A percentile compares a stretch with the other conserved stretches of the same genome.
phyloP scores from a whole-genome alignment of 2,329 filamentous ascomycete genomes.

The Cordyceps cateniannulata region DNA sequence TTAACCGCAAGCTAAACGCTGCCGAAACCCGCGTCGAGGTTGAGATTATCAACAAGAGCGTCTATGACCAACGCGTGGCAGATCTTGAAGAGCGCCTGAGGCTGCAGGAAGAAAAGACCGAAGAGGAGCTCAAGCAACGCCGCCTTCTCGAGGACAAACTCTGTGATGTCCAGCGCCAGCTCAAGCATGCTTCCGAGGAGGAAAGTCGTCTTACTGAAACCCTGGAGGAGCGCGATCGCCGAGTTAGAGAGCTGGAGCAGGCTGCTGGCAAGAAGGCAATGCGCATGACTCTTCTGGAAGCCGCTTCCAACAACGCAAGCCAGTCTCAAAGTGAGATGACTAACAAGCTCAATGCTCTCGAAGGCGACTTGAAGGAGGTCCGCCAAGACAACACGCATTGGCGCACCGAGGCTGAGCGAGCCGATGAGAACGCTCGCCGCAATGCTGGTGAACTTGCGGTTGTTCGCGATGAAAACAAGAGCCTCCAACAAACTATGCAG shows the following conservation, averaged over 20 bases:
- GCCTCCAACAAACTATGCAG: constrained; percentile 66
- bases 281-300: constrained; percentile 61
- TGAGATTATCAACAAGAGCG: constrained; percentile 54
- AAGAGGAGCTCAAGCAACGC: constrained; percentile 57
- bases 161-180: constrained; percentile 63
- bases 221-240: constrained; percentile 63
- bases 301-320: constrained; percentile 53
- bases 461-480: constrained; percentile 57
- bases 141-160: constrained; percentile 66
- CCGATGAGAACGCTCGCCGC: constrained; percentile 44
- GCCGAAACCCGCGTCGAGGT: constrained; percentile 54
- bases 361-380: constrained; percentile 48
- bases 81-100: constrained; percentile 65
- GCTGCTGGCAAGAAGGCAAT: constrained; percentile 47
- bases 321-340: constrained; percentile 50
- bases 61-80: constrained; percentile 53
- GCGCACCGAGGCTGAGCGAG: constrained; percentile 55
- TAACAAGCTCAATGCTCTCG: constrained; percentile 46
- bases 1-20: constrained; percentile 47
- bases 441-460: constrained; percentile 43
- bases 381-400: constrained; percentile 54
- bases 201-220: constrained; percentile 60
- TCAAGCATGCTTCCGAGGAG: constrained; percentile 66
- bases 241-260: constrained; percentile 55
- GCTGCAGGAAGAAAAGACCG: constrained; percentile 55